These are phyloP conservation scores for Suillus subluteus DNA, from an alignment of 768 basidiomycete genomes.

Conservation along the genomic window DNA sequence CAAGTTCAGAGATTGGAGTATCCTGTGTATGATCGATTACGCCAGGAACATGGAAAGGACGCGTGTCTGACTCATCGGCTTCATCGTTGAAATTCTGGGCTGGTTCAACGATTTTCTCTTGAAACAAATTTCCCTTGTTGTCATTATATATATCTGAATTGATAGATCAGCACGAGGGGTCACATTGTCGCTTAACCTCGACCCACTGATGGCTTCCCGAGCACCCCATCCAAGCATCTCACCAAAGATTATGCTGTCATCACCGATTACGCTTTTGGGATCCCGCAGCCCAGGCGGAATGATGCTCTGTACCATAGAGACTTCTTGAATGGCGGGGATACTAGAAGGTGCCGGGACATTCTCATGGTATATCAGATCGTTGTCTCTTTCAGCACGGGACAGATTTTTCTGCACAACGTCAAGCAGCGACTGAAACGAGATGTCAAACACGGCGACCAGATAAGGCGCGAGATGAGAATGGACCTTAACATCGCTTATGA, in stretches of 20 bases:
- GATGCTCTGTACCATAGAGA: slow-evolving; percentile 64
- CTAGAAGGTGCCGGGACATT: slow-evolving; percentile 77
- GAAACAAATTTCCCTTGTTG: slow-evolving; percentile 69
- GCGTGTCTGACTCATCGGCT: slow-evolving; percentile 56
- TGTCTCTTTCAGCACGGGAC: slow-evolving; percentile 82
- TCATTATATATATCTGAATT: slow-evolving; percentile 82
- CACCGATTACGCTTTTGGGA: slow-evolving; percentile 55
- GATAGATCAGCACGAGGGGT: slow-evolving; percentile 3
- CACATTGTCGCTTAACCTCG: slow-evolving; percentile 4
- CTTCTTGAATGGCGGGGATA: slow-evolving; percentile 64
- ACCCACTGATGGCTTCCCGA: slow-evolving; percentile 82
- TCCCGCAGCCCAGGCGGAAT: slow-evolving; percentile 61
- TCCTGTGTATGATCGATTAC: slow-evolving; percentile 42
- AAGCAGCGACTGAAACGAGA: slow-evolving; percentile 64
- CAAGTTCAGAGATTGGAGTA: slow-evolving; percentile 71
- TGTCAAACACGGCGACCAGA: background rate
- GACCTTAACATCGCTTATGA: slow-evolving; percentile 83
- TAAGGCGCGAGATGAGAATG: slow-evolving; percentile 14
- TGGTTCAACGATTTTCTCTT: slow-evolving; percentile 64
- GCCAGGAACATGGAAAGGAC: slow-evolving; percentile 3
- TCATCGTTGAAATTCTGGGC: slow-evolving; percentile 66
- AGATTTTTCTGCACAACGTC: slow-evolving; percentile 70
- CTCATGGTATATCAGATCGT: slow-evolving; percentile 93
- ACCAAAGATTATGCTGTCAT: slow-evolving; percentile 66
- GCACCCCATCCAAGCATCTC: slow-evolving; percentile 87